Percentiles rank a stretch among this genome's conserved stretches.
phyloP scores from a whole-genome alignment of 202 grass and related monocot genomes.

The Zoysia matrella region DNA sequence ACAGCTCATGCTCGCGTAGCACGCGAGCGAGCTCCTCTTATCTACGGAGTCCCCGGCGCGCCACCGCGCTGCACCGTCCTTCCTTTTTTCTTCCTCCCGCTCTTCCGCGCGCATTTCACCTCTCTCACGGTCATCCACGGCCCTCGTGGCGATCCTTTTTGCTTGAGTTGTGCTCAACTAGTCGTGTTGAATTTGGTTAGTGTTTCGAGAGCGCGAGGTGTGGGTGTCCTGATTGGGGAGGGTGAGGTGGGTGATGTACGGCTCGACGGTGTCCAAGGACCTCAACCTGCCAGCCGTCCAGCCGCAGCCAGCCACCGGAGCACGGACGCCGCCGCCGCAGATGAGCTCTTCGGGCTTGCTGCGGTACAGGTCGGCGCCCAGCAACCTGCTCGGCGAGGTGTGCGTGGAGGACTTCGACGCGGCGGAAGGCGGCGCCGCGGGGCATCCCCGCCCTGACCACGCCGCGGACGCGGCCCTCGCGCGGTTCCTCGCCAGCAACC shows the following conservation, averaged over 20 bases:
- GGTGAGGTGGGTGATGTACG: constrained; percentile 60
- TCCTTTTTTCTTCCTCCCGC: not conserved
- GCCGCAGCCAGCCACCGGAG: not conserved
- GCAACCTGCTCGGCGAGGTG: constrained; percentile 63
- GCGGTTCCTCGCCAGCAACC: constrained; percentile 50
- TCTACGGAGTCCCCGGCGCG: constrained; percentile 22
- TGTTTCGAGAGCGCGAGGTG: not conserved
- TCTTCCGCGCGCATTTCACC: constrained; percentile 8
- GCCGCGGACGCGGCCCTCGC: constrained; percentile 62
- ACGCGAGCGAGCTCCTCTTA: not conserved
- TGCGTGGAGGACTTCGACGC: constrained; percentile 63
- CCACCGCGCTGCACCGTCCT: not conserved
- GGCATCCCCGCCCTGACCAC: constrained; percentile 31
- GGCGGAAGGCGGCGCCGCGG: not conserved
- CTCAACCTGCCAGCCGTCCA: constrained; percentile 67
- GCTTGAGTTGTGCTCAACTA: not conserved
- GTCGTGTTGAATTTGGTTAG: not conserved
- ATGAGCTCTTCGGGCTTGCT: constrained; percentile 81
- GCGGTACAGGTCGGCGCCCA: constrained; percentile 88
- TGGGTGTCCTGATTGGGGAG: not conserved
- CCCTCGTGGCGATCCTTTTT: not conserved
- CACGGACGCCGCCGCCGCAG: constrained; percentile 23
- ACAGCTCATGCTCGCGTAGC: not conserved
- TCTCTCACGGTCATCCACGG: not conserved
- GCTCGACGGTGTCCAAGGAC: constrained; percentile 67